Evolutionary conservation across 352 stramenopile genomes (phyloP).

Genomic region (Phytophthora syringae): DNA sequence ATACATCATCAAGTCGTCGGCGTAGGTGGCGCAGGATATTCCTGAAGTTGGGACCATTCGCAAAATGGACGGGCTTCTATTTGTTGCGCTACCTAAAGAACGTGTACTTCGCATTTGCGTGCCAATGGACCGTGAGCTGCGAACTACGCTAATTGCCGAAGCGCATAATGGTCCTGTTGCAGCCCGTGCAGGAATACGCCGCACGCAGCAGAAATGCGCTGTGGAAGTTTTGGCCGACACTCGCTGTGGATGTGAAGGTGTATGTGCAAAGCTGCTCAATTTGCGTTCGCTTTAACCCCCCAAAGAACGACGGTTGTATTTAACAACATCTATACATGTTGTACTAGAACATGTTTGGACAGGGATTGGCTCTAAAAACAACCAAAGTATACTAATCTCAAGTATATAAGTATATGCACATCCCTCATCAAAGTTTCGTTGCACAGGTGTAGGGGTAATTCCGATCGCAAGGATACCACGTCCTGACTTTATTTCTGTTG

Average conservation of each 20-base stretch:
- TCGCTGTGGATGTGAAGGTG: not conserved
- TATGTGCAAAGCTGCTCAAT: constrained; percentile 7
- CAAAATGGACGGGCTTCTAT: not conserved
- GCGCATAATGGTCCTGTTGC: not conserved
- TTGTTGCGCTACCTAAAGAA: not conserved
- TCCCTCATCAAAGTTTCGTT: too few relatives aligned
- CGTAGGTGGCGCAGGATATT: not conserved
- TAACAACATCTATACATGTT: too few relatives aligned
- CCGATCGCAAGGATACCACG: too few relatives aligned
- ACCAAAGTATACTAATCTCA: too few relatives aligned
- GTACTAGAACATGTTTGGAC: too few relatives aligned
- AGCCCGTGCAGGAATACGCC: constrained; percentile 1
- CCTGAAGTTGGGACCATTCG: not conserved
- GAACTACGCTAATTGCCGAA: not conserved
- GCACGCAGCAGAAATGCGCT: not conserved
- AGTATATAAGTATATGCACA: too few relatives aligned
- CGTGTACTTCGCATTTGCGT: not conserved
- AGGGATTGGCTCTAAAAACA: too few relatives aligned
- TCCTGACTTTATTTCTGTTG: too few relatives aligned
- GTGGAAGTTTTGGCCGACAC: constrained; percentile 4
- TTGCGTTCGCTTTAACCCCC: not conserved
- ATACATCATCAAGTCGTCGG: not conserved
- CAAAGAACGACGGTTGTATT: too few relatives aligned
- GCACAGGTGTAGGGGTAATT: too few relatives aligned
- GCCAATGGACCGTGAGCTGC: not conserved